A percentile compares a stretch with the other conserved stretches of the same genome.
phyloP scores from a whole-genome alignment of 345 rosid genomes.

The Euclidium syriacum region DNA sequence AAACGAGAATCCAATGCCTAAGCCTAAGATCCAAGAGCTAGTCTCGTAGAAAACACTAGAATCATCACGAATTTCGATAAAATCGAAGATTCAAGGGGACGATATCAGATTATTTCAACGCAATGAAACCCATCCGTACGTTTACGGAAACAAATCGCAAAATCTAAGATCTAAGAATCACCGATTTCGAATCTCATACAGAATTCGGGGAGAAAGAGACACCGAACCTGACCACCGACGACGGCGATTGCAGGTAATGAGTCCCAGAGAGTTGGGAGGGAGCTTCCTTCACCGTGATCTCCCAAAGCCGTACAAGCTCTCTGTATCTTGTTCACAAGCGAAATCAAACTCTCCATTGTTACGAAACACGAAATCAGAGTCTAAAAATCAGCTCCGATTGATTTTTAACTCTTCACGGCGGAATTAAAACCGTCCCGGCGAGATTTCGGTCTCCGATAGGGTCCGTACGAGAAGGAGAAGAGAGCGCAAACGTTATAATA shows the following conservation, averaged over 20 bases:
- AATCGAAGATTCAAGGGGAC: no score
- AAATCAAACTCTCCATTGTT: slow-evolving; percentile 82
- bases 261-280: slow-evolving; percentile 96
- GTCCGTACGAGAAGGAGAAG: slow-evolving; percentile 14
- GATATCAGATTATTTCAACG: slow-evolving; percentile 6
- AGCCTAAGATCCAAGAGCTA: no score
- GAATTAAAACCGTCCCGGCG: slow-evolving; percentile 4
- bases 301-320: slow-evolving; percentile 94
- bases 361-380: background rate
- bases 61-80: no score
- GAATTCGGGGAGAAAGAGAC: background rate
- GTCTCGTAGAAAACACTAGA: no score
- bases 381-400: background rate
- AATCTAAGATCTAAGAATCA: slow-evolving; percentile 6
- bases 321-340: slow-evolving; percentile 84
- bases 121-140: background rate
- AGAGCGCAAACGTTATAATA: slow-evolving; percentile 2
- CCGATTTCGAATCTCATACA: background rate
- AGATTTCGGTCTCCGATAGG: slow-evolving; percentile 20
- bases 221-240: slow-evolving; percentile 86
- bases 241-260: slow-evolving; percentile 92
- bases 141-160: slow-evolving; percentile 1
- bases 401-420: background rate
- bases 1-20: no score
- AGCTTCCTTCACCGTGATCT: slow-evolving; percentile 94